phyloP scores from a whole-genome alignment of 768 basidiomycete species.

The Crucibulum laeve region DNA sequence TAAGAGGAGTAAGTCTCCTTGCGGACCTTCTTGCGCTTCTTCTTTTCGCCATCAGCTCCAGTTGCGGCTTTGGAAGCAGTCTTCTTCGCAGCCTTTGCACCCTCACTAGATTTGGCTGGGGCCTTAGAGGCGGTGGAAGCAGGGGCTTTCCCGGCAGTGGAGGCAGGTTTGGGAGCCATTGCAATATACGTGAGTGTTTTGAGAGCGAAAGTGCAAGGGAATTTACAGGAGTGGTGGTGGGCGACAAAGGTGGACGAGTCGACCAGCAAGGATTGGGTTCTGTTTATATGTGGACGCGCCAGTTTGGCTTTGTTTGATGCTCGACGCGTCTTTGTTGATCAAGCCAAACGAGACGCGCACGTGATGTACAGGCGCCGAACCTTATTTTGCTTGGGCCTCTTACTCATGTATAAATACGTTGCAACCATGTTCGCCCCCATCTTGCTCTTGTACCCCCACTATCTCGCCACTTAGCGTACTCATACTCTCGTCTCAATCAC shows the following conservation, averaged over 20 bases:
- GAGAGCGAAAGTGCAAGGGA: conserved; percentile 5
- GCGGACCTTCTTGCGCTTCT: conserved; percentile 79
- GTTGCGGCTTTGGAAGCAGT: conserved; percentile 62
- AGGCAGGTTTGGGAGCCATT: conserved; percentile 75
- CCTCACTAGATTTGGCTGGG: conserved; percentile 61
- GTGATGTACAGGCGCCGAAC: conserved; percentile 11
- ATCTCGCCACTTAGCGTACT: conserved; percentile 13
- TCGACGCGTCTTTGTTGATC: conserved; percentile 34
- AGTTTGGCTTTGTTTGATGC: conserved; percentile 30
- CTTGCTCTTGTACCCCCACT: conserved; percentile 9
- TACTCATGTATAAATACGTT: conserved; percentile 21
- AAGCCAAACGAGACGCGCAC: conserved; percentile 13
- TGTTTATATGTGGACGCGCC: conserved; percentile 31
- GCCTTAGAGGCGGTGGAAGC: conserved; percentile 72
- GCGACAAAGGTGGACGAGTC: conserved; percentile 12
- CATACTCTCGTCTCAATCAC: conserved; percentile 6
- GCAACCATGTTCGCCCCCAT: conserved; percentile 6
- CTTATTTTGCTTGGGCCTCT: conserved; percentile 18
- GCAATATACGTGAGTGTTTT: conserved; percentile 3
- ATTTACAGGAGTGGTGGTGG: conserved; percentile 16
- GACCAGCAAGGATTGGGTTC: conserved; percentile 7
- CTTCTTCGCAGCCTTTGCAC: conserved; percentile 78
- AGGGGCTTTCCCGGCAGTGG: conserved; percentile 81
- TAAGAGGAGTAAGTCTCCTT: conserved; percentile 95
- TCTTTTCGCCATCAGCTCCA: conserved; percentile 72